Evolutionary conservation across 345 rosid species (phyloP).

Genomic region (Citrus hindsii): DNA sequence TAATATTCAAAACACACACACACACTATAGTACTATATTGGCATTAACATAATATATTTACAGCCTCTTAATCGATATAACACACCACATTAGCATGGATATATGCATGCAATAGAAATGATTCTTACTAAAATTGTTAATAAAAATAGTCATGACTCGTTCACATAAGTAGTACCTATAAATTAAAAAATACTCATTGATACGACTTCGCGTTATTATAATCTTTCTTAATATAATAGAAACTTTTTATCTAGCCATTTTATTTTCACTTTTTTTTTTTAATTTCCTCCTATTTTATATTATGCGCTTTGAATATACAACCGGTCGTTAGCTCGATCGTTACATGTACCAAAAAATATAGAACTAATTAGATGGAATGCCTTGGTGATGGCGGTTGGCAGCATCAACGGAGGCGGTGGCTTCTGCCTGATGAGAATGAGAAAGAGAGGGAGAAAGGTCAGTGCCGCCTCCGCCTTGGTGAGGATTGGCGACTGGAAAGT

Average conservation of each 20-base stretch:
- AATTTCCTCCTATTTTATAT: no score
- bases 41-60: not conserved
- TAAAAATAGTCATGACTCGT: no score
- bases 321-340: not conserved
- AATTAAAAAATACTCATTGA: no score
- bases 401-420: slow-evolving; percentile 10
- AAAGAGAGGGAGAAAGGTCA: not conserved
- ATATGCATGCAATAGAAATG: no score
- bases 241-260: no score
- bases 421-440: not conserved
- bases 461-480: slow-evolving; percentile 42
- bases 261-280: no score
- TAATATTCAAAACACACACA: no score
- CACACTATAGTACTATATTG: not conserved
- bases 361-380: slow-evolving; percentile 9
- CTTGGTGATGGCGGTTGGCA: slow-evolving; percentile 25
- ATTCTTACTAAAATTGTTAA: no score
- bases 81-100: no score
- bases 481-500: slow-evolving; percentile 39
- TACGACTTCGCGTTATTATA: not conserved
- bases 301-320: not conserved
- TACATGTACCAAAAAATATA: no score
- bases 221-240: no score
- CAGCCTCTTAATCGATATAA: not conserved
- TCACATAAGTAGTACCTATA: not conserved